Evolutionary conservation across 345 rosid species (phyloP), one percentile per base, ranked within the genome.

Genomic region (Combretum micranthum): DNA sequence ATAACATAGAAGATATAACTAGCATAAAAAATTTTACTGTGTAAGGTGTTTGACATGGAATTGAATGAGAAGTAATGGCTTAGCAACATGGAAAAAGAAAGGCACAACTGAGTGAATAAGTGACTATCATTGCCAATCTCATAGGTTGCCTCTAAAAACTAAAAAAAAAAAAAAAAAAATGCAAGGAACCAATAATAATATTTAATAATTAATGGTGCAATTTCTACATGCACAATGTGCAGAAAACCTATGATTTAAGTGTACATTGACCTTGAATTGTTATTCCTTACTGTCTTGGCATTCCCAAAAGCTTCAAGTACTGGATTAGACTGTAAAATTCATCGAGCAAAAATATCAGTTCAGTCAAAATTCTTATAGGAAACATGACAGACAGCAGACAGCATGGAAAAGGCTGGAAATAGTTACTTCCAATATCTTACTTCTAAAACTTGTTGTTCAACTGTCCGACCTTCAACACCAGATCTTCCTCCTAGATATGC

Each of bases 251-350:
- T 32, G 39, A n/a, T 32, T 32, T 32, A 25, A 62, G 56, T 56
- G 65, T 32, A 47, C 2, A 51, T 68, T 65, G 72, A 89, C 99
- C 99, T 93, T 60, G 99, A 93, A 77, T 93, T 93, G 78, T 93
- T 93, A 67, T 93, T 93, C 78, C 99, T 83, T 37, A 93, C 94
- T 66, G 99, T 93, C 70, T 93, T 93, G 17, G 99, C 99, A 69
- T 94, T 94, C 25, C 99, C 99, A 81, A 94, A 94, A 65, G 99
- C 96, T 90, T 94, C 99, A 72, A 94, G 99, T 74, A 94, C 99
- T 42, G 99, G 99, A 80, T 94, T 94, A 56, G 99, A 94, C 99
- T 94, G 87, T 69, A 61, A 53, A 5, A 32, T 4, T 32, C 39
- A 32, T 32, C 39, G 9, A 32, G 10, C 39, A 32, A 11, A 32